Percentiles rank a stretch among this genome's conserved stretches.
Conservation (phyloP, 2,329 filamentous ascomycete genomes). For the Bipolaris oryzae region DNA sequence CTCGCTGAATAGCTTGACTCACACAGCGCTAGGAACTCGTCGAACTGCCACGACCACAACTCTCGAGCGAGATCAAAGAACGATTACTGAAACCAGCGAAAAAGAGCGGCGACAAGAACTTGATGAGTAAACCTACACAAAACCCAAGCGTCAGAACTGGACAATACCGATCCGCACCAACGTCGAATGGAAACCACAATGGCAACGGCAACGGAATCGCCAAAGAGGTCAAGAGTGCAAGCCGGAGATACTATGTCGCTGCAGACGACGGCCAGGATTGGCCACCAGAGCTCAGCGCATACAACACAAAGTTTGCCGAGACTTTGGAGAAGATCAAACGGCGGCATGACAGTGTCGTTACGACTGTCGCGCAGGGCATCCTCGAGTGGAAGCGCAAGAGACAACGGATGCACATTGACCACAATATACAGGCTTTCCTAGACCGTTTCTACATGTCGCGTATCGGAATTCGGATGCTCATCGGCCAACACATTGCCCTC, state of each 20-base stretch:
- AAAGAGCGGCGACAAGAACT: conserved; percentile 64
- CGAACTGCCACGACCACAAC: conserved; percentile 75
- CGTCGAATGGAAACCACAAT: conserved; percentile 50
- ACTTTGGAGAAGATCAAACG: conserved; percentile 93
- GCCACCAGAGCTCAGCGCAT: conserved; percentile 92
- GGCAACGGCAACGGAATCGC: conserved; percentile 49
- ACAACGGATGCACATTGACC: conserved; percentile 97
- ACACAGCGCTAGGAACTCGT: conserved; percentile 79
- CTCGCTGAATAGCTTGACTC: conserved; percentile 34
- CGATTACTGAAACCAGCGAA: conserved; percentile 74
- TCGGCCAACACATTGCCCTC: conserved; percentile 96
- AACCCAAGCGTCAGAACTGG: conserved; percentile 89
- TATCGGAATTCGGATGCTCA: conserved; percentile 98
- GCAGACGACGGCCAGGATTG: conserved; percentile 88
- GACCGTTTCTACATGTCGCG: conserved; percentile 99
- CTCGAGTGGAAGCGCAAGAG: conserved; percentile 96
- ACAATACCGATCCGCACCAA: conserved; percentile 70
- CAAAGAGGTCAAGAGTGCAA: conserved; percentile 56
- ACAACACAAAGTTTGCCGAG: conserved; percentile 89
- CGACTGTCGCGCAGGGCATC: conserved; percentile 96
- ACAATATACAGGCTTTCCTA: conserved; percentile 95
- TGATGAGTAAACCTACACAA: conserved; percentile 80
- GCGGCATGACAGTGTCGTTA: conserved; percentile 95
- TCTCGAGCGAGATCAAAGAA: conserved; percentile 77
- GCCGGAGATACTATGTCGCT: conserved; percentile 83